Base-by-base conservation (phyloP, 2,329 filamentous ascomycete species). In the Camptophora hylomeconis region DNA sequence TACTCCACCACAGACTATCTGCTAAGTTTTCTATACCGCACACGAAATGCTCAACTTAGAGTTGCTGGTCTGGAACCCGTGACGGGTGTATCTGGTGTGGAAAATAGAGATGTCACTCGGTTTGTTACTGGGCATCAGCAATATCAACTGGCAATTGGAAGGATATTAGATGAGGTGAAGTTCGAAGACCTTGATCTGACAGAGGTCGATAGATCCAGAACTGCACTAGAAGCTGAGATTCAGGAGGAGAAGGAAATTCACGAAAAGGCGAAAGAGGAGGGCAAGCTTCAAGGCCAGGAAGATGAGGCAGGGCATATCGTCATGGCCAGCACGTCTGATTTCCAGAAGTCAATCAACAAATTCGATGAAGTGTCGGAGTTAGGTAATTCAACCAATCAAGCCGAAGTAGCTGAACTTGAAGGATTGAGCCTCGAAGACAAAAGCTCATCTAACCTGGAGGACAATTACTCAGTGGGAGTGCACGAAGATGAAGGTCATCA, bases 1-100 rank as follows among this genome's bases (percentile, higher is more conserved):
- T 87, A 77, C 53, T 80, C 76, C 7, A 71, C 73, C 29, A 80
- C 81, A 38, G 81, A 89, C 52, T 80, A 80, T 48, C 71, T 87
- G 21, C 66, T 87, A 1, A 80, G 69, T 1, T 84, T 86, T 47
- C 56, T 86, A 7, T 87, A 87, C 51, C 70, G 81, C 22, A 73
- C 78, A 3, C 78, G 76, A 16, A 80, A 72, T 30, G 67, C 84
- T 18, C 72, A 80, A 37, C 64, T 77, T 17, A 80, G 80, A 3
- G 68, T 87, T 20, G 80, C 80, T 0, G 81, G 81, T 1, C 56
- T 89, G 3, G 76, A 86, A 47, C 61, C 69, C 20, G 67, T 83
- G 11, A 53, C 68, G 28, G 64, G 65, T 7, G 69, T 86, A 10
- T 65, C 70, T 5, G 76, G 76, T 3, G 65, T 87, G 0, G 58